phyloP scores from a whole-genome alignment of 129 eudicot genomes.

The Tagetes erecta region DNA sequence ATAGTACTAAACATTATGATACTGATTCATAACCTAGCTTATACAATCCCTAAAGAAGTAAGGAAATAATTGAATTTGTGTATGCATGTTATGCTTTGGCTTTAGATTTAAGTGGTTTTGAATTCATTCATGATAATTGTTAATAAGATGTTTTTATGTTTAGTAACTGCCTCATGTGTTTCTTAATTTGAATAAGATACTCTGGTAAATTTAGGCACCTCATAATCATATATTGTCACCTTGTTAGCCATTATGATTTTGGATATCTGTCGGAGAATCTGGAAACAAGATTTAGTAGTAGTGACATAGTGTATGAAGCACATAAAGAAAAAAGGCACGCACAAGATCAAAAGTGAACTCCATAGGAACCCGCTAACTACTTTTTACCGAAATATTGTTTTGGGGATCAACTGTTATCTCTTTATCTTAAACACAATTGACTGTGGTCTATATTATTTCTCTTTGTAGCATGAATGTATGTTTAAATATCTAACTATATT shows the following conservation, averaged over 20 bases:
- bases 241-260: neutral
- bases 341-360: neutral
- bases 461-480: conserved; percentile 4
- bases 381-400: neutral
- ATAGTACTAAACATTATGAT: neutral
- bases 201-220: neutral
- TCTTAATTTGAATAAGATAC: conserved; percentile 11
- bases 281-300: conserved; percentile 2
- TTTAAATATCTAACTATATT: conserved; percentile 9
- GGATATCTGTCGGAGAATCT: neutral
- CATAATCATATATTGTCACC: neutral
- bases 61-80: neutral
- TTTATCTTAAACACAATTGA: neutral
- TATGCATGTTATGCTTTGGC: conserved; percentile 8
- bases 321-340: neutral
- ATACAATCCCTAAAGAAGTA: neutral
- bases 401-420: neutral
- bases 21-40: neutral
- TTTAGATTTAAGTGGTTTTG: conserved; percentile 11
- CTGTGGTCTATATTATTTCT: neutral
- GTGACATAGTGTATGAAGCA: neutral
- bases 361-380: neutral
- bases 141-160: conserved; percentile 10
- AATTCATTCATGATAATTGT: neutral
- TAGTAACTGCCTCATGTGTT: conserved; percentile 1